Base-by-base conservation (phyloP, 805 yeast genomes). In the Candida adriatica region DNA sequence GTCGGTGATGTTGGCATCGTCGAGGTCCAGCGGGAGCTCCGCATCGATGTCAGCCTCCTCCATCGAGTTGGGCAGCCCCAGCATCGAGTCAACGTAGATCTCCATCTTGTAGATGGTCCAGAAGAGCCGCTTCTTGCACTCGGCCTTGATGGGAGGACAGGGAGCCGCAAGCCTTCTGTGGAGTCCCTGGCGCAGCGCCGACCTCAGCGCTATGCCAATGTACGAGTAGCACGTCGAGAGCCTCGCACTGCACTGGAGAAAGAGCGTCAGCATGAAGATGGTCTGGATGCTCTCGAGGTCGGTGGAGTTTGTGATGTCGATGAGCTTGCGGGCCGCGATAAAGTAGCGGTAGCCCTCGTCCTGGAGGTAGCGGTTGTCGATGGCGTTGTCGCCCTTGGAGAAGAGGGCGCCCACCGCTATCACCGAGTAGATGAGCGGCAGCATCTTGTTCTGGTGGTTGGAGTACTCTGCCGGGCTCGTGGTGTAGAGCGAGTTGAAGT, bases 41-140 rank as follows among this genome's bases (percentile, higher is more conserved):
- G 86, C 95, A 58, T 86, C 94, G 43, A 83, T 80, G 45, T 88
- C 95, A 39, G 76, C 84, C 39, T 83, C 87, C 38, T 75, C 70
- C 13, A 88, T 73, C 1, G 66, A 58, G 41, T 90, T 66, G 1
- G 96, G 96, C 29, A 87, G 62, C 1, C 96, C 96, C 42, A 88
- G 55, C 72, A 87, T 78, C 4, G 95, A 83, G 54, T 86, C 85
- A 36, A 87, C 83, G 52, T 88, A 88, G 24, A 86, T 76, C 53
- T 88, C 96, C 83, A 87, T 73, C 53, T 88, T 87, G 55, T 83
- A 80, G 37, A 88, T 79, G 1, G 95, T 83, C 77, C 85, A 87
- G 53, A 87, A 87, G 18, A 87, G 61, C 39, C 96, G 67, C 53
- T 86, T 88, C 35, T 95, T 66, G 29, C 86, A 82, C 51, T 88